Evolutionary conservation across 179 eudicot species (phyloP).

Genomic region (Beta corolliflora): DNA sequence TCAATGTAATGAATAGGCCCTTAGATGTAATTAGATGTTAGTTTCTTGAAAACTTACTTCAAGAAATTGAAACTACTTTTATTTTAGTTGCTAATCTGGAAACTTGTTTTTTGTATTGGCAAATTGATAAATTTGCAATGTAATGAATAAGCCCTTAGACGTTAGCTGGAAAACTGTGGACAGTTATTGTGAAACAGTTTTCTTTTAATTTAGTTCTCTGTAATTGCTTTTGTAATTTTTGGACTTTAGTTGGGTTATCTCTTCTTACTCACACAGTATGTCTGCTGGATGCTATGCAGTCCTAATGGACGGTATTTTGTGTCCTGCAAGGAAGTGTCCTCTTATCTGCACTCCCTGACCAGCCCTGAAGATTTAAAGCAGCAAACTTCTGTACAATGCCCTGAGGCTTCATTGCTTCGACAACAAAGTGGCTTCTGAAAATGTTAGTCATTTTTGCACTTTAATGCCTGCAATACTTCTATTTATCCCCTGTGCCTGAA

Average conservation of each 20-base stretch:
- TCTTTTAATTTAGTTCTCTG: background rate
- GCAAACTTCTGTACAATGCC: conserved; percentile 29
- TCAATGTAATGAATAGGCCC: no score
- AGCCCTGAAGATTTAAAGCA: conserved; percentile 48
- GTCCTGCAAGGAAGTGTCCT: conserved; percentile 85
- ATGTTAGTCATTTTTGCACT: conserved; percentile 47
- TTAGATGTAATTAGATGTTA: no score
- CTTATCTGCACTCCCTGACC: conserved; percentile 72
- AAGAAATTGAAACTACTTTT: no score
- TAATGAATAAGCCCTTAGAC: background rate
- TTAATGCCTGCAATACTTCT: background rate
- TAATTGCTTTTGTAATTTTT: background rate
- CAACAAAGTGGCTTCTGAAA: conserved; percentile 32
- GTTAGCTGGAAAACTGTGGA: background rate
- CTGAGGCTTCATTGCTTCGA: conserved; percentile 30
- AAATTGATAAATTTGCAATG: no score
- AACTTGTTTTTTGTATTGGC: no score
- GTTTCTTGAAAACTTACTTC: no score
- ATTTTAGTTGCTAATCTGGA: no score
- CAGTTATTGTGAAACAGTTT: background rate
- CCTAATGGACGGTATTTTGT: conserved; percentile 80
- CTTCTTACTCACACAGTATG: conserved; percentile 29
- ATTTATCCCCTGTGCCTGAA: conserved; percentile 17
- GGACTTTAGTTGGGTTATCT: conserved; percentile 15
- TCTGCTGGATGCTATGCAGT: conserved; percentile 49